Evolutionary conservation across 192 early-diverging fungal species (phyloP).

Genomic region (Dissophora globulifera): DNA sequence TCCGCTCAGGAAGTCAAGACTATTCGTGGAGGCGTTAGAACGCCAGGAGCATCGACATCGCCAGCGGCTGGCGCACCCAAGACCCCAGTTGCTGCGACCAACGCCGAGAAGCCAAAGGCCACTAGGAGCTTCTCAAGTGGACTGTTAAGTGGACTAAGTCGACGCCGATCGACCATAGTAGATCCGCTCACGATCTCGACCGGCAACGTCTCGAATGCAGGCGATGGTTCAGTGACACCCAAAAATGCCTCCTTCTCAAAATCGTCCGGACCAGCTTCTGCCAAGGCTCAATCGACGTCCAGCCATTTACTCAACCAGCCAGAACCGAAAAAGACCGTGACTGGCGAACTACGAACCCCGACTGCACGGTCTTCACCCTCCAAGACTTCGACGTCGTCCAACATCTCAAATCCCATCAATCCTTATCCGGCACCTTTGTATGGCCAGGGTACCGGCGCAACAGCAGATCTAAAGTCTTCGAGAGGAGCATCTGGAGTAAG

Average conservation of each 20-base stretch:
- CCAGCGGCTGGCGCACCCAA: constrained; percentile 9
- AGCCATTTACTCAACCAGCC: constrained; percentile 26
- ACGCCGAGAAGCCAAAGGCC: constrained; percentile 28
- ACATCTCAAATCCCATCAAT: constrained; percentile 17
- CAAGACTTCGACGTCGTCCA: neutral
- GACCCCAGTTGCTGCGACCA: constrained; percentile 2
- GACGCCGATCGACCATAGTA: constrained; percentile 34
- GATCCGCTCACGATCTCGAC: constrained; percentile 38
- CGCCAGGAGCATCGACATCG: constrained; percentile 7
- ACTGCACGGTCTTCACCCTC: constrained; percentile 33
- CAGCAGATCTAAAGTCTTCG: constrained; percentile 21
- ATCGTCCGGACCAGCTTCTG: constrained; percentile 23
- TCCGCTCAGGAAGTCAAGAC: constrained; percentile 26
- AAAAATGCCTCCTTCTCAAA: constrained; percentile 20
- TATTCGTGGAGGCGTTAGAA: constrained; percentile 14
- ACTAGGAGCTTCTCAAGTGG: constrained; percentile 46
- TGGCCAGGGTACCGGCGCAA: constrained; percentile 5
- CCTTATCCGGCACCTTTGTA: constrained; percentile 12
- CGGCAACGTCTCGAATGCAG: neutral
- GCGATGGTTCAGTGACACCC: constrained; percentile 9
- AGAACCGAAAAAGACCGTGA: constrained; percentile 25
- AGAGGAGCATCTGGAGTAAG: constrained; percentile 29
- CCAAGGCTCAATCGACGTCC: constrained; percentile 9
- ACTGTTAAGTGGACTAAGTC: constrained; percentile 33
- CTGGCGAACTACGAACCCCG: constrained; percentile 31